These are phyloP conservation scores for Apiospora kogelbergensis DNA, from an alignment of 2,329 filamentous ascomycete genomes.

Conservation along the genomic window DNA sequence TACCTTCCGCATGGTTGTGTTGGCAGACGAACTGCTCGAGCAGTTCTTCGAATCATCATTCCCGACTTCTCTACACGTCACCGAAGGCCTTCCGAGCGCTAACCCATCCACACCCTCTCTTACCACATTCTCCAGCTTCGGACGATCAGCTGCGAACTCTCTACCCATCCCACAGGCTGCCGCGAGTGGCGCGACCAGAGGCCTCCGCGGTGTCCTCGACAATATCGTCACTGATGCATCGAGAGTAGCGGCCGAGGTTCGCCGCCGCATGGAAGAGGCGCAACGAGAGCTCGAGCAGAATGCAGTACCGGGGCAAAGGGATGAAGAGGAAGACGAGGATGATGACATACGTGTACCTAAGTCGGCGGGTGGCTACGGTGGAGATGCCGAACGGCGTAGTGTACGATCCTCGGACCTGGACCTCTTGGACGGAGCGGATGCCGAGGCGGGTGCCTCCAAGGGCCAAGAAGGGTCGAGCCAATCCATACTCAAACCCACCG, in stretches of 20 bases:
- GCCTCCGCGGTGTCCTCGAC: constrained; percentile 88
- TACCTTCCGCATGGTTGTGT: constrained; percentile 97
- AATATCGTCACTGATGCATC: constrained; percentile 98
- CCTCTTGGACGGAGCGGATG: constrained; percentile 72
- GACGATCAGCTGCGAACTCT: constrained; percentile 41
- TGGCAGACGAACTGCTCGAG: constrained; percentile 92
- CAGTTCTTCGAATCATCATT: constrained; percentile 98
- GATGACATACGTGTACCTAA: constrained; percentile 50
- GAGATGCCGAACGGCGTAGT: constrained; percentile 61
- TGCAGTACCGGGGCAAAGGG: constrained; percentile 60
- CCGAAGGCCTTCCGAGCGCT: constrained; percentile 55
- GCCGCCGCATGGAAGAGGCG: constrained; percentile 91
- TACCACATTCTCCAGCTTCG: constrained; percentile 76
- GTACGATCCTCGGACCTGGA: constrained; percentile 69
- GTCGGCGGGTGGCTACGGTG: constrained; percentile 40
- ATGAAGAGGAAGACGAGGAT: constrained; percentile 69
- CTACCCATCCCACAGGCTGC: constrained; percentile 40
- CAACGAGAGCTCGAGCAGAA: constrained; percentile 89
- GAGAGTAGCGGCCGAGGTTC: constrained; percentile 90
- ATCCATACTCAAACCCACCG: constrained; percentile 27
- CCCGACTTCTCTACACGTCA: constrained; percentile 86
- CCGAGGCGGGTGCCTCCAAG: constrained; percentile 55
- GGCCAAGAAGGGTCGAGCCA: constrained; percentile 31
- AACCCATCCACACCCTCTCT: constrained; percentile 63
- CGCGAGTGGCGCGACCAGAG: constrained; percentile 59